Evolutionary conservation across 345 rosid genomes (phyloP), one percentile per base, ranked within the genome.

Genomic region (Acer campestre): DNA sequence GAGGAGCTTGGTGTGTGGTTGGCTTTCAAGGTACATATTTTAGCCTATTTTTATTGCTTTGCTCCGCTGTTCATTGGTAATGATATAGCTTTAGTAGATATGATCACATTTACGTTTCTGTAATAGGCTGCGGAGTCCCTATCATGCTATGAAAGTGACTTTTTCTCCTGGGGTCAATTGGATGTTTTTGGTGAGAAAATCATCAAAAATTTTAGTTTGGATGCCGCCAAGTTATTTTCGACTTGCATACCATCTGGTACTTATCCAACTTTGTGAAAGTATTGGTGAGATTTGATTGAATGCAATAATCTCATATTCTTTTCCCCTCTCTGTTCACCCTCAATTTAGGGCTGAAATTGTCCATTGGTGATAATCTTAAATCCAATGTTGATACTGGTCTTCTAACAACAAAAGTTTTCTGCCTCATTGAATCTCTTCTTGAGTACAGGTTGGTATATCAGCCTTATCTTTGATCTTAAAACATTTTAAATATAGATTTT

Each of bases 111-210:
- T 48, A 20, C 17, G 4, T 73, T 68, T 67, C 73, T 55, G 29
- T 76, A 63, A 78, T 86, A 95, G 97, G 99, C 99, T 77, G 97
- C 98, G 20, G 72, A 86, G 76, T 81, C 77, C 67, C 77, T 96
- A 11, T 85, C 94, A 13, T 29, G 71, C 65, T 72, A 66, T 79
- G 88, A 86, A 82, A 83, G 76, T 67, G 88, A 87, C 38, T 75
- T 87, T 64, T 73, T 83, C 77, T 70, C 77, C 9, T 83, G 85
- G 87, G 91, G 80, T 22, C 80, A 84, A 66, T 79, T 86, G 82
- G 81, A 85, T 75, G 53, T 76, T 51, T 79, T 20, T 44, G 86
- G 90, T 1, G 85, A 86, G 74, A 73, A 70, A 29, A 81, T 78
- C 67, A 77, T 86, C 16, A 88, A 84, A 83, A 86, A 75, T 1